Base-by-base conservation (phyloP, 345 rosid species). In the Gossypium raimondii region DNA sequence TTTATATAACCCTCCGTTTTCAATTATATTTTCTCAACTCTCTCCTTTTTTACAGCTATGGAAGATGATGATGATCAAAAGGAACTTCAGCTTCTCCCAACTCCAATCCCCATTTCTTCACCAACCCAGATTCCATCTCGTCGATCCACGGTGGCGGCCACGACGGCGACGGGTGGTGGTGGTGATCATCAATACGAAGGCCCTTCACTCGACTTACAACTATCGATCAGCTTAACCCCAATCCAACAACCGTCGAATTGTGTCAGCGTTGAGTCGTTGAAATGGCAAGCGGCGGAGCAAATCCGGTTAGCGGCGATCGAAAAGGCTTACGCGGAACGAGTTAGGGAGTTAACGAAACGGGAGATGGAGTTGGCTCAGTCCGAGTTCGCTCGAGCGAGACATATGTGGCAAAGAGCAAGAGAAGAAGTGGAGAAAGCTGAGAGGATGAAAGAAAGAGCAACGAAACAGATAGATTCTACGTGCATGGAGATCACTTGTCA, bases 401-500 rank as follows among this genome's bases (percentile, higher is more conserved):
- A 79, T 25, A 83, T 92, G 93, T 91, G 97, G 99, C 88, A 95
- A 78, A 86, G 93, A 71, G 97, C 96, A 0, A 86, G 91, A 74
- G 97, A 89, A 57, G 99, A 93, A 18, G 90, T 89, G 38, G 96
- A 88, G 50, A 91, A 87, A 65, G 98, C 98, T 0, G 94, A 91
- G 85, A 87, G 87, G 71, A 65, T 91, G 85, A 94, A 92, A 84
- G 92, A 89, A 67, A 82, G 87, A 79, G 92, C 97, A 22, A 86
- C 92, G 53, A 79, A 79, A 60, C 86, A 75, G 86, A 83, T 84
- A 2, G 98, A 91, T 86, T 84, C 92, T 64, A 72, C 88, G 76
- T 89, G 93, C 89, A 83, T 89, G 87, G 96, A 95, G 89, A 88
- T 93, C 86, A 95, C 99, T 82, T 95, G 99, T 76, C 99, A 93